Evolutionary conservation across 192 early-diverging fungal genomes (phyloP).

Genomic region (Linnemannia schmuckeri): DNA sequence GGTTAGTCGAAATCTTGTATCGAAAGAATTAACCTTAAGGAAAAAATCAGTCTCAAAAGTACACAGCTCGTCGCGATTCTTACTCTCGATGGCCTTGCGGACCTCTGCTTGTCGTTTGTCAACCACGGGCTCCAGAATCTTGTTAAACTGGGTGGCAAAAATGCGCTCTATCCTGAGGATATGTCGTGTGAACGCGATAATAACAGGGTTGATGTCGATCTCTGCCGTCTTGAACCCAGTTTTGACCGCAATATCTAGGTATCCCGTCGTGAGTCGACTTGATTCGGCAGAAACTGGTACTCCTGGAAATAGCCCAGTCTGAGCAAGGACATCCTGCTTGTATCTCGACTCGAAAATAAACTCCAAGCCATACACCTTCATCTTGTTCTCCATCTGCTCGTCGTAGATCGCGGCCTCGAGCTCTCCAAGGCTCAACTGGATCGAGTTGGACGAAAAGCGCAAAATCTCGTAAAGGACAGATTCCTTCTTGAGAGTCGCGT

Average conservation of each 20-base stretch:
- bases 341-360: slow-evolving; percentile 60
- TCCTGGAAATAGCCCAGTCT: slow-evolving; percentile 29
- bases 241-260: slow-evolving; percentile 58
- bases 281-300: slow-evolving; percentile 13
- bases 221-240: slow-evolving; percentile 56
- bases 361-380: slow-evolving; percentile 46
- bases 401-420: slow-evolving; percentile 65
- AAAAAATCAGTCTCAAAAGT: neutral
- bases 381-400: slow-evolving; percentile 64
- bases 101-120: slow-evolving; percentile 28
- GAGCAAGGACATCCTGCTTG: slow-evolving; percentile 37
- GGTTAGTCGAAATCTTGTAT: neutral
- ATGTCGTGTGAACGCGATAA: slow-evolving; percentile 69
- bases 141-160: slow-evolving; percentile 56
- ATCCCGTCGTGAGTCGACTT: slow-evolving; percentile 41
- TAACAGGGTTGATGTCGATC: slow-evolving; percentile 62
- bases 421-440: slow-evolving; percentile 55
- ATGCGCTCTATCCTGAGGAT: slow-evolving; percentile 69
- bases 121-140: slow-evolving; percentile 15
- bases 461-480: slow-evolving; percentile 39
- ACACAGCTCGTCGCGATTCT: neutral
- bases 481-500: slow-evolving; percentile 25
- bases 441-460: slow-evolving; percentile 43
- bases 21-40: neutral
- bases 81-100: slow-evolving; percentile 46